Conservation (phyloP, 495 filamentous ascomycete genomes). For the Cenococcum geophilum region DNA sequence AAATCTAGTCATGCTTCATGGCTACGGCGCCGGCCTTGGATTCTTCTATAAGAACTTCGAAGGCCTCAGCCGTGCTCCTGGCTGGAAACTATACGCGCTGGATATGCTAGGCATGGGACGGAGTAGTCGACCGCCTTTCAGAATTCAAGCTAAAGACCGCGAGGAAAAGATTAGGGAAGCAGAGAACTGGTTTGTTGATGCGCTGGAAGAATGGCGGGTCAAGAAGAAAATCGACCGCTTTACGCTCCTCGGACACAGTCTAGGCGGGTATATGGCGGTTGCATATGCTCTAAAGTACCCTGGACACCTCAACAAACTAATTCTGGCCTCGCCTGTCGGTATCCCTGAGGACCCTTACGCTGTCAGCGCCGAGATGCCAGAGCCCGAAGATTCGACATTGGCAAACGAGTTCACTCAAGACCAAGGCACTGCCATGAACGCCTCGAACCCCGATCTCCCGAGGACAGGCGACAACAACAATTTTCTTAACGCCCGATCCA, state of each 20-base stretch:
- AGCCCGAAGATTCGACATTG: constrained; percentile 61
- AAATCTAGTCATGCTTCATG: constrained; percentile 94
- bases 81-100: constrained; percentile 87
- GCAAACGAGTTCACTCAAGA: constrained; percentile 70
- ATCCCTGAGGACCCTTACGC: constrained; percentile 95
- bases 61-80: constrained; percentile 62
- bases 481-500: constrained; percentile 49
- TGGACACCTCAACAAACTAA: constrained; percentile 87
- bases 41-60: constrained; percentile 99
- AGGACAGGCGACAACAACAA: constrained; percentile 53
- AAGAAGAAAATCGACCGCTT: constrained; percentile 85
- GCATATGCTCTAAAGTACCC: constrained; percentile 96
- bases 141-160: constrained; percentile 70
- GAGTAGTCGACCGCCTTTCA: constrained; percentile 76
- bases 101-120: constrained; percentile 95
- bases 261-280: constrained; percentile 90
- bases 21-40: constrained; percentile 89
- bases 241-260: constrained; percentile 84
- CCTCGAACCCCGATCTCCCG: constrained; percentile 27
- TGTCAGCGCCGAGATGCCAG: constrained; percentile 71
- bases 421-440: constrained; percentile 51
- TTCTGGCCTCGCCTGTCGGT: constrained; percentile 87
- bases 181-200: constrained; percentile 93
- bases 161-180: constrained; percentile 82
- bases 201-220: constrained; percentile 90